Conservation (phyloP, 2,329 filamentous ascomycete genomes). For the Fusarium abutilonis region DNA sequence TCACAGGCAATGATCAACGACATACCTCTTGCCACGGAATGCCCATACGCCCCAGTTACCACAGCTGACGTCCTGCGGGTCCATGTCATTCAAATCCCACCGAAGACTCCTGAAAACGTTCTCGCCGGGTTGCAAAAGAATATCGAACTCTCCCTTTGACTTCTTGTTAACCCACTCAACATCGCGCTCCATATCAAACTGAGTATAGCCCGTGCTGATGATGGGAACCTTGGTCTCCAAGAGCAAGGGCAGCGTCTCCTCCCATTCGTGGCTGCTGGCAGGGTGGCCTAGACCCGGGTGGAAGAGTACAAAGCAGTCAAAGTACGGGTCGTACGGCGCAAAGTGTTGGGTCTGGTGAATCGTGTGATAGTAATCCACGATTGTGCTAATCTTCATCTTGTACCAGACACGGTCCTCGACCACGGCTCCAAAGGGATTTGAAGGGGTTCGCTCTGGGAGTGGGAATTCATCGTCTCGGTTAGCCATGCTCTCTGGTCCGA, state of each 20-base stretch:
- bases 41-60: slow-evolving; percentile 98
- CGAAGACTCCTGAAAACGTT: slow-evolving; percentile 92
- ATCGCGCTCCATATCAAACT: slow-evolving; percentile 93
- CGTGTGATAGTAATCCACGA: slow-evolving; percentile 98
- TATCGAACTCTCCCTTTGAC: slow-evolving; percentile 88
- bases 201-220: slow-evolving; percentile 94
- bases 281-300: slow-evolving; percentile 96
- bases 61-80: slow-evolving; percentile 91
- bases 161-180: slow-evolving; percentile 89
- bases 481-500: slow-evolving; percentile 94
- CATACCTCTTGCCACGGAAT: slow-evolving; percentile 93
- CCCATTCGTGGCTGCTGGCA: slow-evolving; percentile 92
- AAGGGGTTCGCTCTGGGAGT: slow-evolving; percentile 82
- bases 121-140: slow-evolving; percentile 90
- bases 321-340: slow-evolving; percentile 95
- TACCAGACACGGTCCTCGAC: slow-evolving; percentile 90
- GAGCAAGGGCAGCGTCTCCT: slow-evolving; percentile 85
- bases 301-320: slow-evolving; percentile 97
- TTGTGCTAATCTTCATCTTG: slow-evolving; percentile 95
- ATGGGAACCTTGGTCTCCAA: slow-evolving; percentile 96
- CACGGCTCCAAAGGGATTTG: slow-evolving; percentile 92
- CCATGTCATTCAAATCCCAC: slow-evolving; percentile 97
- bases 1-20: slow-evolving; percentile 48
- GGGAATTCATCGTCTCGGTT: slow-evolving; percentile 95
- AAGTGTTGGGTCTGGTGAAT: slow-evolving; percentile 92